Percentiles rank a stretch among this genome's conserved stretches.
Conservation (phyloP, 768 basidiomycete genomes). For the Lentinula guzmanii region DNA sequence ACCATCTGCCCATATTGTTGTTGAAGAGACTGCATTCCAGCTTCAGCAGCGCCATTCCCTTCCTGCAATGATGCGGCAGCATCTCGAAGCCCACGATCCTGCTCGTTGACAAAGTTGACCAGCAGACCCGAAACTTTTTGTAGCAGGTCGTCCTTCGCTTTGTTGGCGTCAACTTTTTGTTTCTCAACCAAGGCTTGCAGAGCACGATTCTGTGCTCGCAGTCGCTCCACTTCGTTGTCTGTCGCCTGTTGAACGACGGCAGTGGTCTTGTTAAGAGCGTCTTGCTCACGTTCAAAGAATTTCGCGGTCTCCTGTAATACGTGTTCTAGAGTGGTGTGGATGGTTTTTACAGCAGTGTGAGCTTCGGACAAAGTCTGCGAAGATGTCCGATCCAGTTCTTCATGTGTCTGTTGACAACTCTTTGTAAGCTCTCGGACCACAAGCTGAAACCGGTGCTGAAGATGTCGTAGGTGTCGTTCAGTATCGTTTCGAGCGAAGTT, state of each 20-base stretch:
- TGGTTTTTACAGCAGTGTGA: slow-evolving; percentile 52
- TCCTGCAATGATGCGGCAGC: slow-evolving; percentile 47
- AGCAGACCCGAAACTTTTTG: slow-evolving; percentile 69
- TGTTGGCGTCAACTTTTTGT: slow-evolving; percentile 62
- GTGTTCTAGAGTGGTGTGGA: slow-evolving; percentile 55
- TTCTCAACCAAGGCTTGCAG: slow-evolving; percentile 55
- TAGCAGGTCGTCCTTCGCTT: slow-evolving; percentile 68
- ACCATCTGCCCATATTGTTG: slow-evolving; percentile 43
- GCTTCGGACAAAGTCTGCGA: slow-evolving; percentile 42
- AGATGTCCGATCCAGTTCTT: slow-evolving; percentile 36
- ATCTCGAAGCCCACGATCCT: slow-evolving; percentile 60
- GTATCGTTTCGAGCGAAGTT: slow-evolving; percentile 34
- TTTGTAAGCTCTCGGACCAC: slow-evolving; percentile 53
- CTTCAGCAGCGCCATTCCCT: slow-evolving; percentile 52
- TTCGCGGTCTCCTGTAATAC: slow-evolving; percentile 52
- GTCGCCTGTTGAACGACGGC: slow-evolving; percentile 39
- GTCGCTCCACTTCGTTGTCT: slow-evolving; percentile 48
- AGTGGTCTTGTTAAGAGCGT: slow-evolving; percentile 44
- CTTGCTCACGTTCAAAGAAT: slow-evolving; percentile 51
- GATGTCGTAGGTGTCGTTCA: slow-evolving; percentile 47
- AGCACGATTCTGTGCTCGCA: slow-evolving; percentile 66
- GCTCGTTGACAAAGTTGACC: slow-evolving; percentile 60
- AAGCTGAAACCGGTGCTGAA: slow-evolving; percentile 44
- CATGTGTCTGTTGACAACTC: slow-evolving; percentile 41
- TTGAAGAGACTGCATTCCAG: slow-evolving; percentile 39